These are phyloP conservation scores for Arthrobotrys musiformis DNA, from an alignment of 2,329 filamentous ascomycete genomes.

Conservation along the genomic window DNA sequence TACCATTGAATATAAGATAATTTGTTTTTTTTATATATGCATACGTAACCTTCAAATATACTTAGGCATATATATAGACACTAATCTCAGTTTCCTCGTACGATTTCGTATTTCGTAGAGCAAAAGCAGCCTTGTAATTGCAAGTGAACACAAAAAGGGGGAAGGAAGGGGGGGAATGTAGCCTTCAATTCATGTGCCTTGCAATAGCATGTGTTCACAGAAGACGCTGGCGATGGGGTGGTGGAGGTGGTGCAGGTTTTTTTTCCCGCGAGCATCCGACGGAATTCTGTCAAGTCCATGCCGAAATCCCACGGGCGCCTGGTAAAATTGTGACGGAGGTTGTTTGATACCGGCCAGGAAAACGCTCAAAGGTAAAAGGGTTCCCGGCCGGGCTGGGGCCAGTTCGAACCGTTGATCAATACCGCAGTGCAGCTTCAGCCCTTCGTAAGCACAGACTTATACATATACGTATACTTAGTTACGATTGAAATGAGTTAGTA, in stretches of 20 bases:
- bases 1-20: conserved; percentile 46
- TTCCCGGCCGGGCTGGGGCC: neutral
- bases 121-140: neutral
- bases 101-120: neutral
- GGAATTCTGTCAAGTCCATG: neutral
- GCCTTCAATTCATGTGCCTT: neutral
- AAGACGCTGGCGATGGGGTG: neutral
- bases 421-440: no score
- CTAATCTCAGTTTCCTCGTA: neutral
- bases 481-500: neutral
- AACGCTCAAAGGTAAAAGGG: neutral
- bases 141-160: neutral
- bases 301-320: conserved; percentile 6
- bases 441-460: neutral
- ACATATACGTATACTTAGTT: neutral
- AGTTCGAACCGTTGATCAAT: neutral
- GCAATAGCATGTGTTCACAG: neutral
- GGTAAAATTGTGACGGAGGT: neutral
- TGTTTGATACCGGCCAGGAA: neutral
- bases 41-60: neutral
- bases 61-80: no score
- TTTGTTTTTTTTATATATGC: conserved; percentile 4
- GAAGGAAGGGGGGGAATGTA: neutral
- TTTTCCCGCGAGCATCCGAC: conserved; percentile 14
- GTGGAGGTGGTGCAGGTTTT: no score